Base-by-base conservation (phyloP, 306 rosid genomes). In the Lablab purpureus region DNA sequence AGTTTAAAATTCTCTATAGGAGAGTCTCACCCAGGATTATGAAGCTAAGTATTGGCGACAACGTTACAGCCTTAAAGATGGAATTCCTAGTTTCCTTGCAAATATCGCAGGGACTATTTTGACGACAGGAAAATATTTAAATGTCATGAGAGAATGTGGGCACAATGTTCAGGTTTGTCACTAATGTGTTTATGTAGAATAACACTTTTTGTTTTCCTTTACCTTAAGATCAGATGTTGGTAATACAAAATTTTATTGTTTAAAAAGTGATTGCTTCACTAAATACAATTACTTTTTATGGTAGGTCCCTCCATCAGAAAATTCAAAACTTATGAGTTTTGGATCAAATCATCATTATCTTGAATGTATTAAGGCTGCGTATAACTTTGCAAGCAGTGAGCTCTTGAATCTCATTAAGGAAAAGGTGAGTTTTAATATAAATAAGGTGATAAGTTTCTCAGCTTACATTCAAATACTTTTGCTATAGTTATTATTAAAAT, bases 81-180 rank as follows among this genome's bases (percentile, higher is more conserved):
- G 97, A 79, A 94, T 94, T 85, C 99, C 99, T 75, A 91, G 97
- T 79, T 94, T 94, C 86, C 93, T 94, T 78, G 86, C 92, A 74
- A 91, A 86, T 81, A 86, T 85, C 46, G 88, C 97, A 0, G 94
- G 92, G 77, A 92, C 92, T 83, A 94, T 94, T 88, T 87, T 94
- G 91, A 94, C 97, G 36, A 94, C 99, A 1, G 99, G 99, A 87
- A 94, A 92, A 85, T 94, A 94, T 88, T 88, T 94, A 67, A 94
- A 94, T 85, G 99, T 94, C 86, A 88, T 92, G 99, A 91, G 99
- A 88, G 97, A 94, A 81, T 94, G 99, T 13, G 99, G 99, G 65
- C 99, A 94, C 80, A 88, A 87, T 83, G 99, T 92, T 84, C 99
- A 92, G 99, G 99, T 94, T 84, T 78, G 59, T 59, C 51, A 68